Percentiles rank a stretch among this genome's conserved stretches.
Evolutionary conservation across 352 stramenopile species (phyloP).

Genomic region (Halophytophthora batemanensis): DNA sequence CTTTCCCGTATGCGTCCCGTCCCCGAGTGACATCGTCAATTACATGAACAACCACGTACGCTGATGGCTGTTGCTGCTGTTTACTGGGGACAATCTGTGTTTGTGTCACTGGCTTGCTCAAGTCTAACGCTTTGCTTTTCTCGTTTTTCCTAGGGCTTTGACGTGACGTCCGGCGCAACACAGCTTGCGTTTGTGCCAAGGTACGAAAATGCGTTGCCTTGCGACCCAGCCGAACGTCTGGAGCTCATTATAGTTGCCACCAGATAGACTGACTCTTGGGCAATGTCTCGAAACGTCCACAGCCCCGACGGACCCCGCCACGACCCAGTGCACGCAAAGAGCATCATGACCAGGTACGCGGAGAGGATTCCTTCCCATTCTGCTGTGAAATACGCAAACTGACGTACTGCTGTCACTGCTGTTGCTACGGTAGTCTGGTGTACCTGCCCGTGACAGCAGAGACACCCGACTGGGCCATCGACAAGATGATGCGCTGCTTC

Average conservation of each 20-base stretch:
- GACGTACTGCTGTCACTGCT: conserved; percentile 1
- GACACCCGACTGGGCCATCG: conserved; percentile 69
- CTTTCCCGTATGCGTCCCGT: conserved; percentile 69
- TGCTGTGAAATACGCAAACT: neutral
- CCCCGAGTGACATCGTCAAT: conserved; percentile 42
- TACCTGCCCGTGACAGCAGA: conserved; percentile 78
- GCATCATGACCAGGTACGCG: conserved; percentile 69
- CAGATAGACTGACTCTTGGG: neutral
- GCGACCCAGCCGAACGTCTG: too few species aligned
- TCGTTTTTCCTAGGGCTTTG: conserved; percentile 48
- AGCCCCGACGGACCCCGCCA: conserved; percentile 45
- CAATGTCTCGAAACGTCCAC: neutral
- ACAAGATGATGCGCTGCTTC: conserved; percentile 75
- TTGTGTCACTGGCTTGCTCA: neutral
- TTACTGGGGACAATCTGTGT: neutral
- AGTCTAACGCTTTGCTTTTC: neutral
- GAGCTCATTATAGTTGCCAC: neutral
- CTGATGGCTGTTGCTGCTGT: neutral
- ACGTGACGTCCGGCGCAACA: conserved; percentile 74
- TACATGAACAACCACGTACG: conserved; percentile 75
- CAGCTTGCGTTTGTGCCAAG: conserved; percentile 69
- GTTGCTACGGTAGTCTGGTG: conserved; percentile 42
- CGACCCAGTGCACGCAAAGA: conserved; percentile 62
- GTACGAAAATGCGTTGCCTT: too few species aligned
- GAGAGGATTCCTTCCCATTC: neutral